Conservation (phyloP, 1,139 yeast species). For the Kurtzmaniella quercitrusa region DNA sequence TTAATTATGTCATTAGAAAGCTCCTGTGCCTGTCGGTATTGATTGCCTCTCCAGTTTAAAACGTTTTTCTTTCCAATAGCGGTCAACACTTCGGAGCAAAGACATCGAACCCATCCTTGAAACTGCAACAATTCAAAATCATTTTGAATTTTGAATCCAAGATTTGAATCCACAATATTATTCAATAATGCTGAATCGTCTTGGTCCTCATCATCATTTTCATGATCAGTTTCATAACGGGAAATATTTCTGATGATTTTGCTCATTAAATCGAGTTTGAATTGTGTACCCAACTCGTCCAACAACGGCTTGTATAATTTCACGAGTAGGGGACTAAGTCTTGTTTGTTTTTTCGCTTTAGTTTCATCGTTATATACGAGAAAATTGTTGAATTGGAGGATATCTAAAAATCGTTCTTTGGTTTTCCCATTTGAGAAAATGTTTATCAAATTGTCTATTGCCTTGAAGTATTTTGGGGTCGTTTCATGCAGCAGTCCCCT, state of each 20-base stretch:
- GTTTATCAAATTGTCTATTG: conserved; percentile 20
- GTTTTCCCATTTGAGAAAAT: conserved; percentile 7
- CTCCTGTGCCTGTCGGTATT: neutral
- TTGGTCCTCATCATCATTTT: neutral
- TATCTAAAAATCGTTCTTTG: conserved; percentile 10
- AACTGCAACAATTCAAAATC: conserved; percentile 11
- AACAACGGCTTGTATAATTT: conserved; percentile 32
- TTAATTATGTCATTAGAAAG: neutral
- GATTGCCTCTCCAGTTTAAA: neutral
- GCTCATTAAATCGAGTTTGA: conserved; percentile 14
- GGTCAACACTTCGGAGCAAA: conserved; percentile 8
- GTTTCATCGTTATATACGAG: conserved; percentile 21
- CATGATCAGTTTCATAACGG: neutral
- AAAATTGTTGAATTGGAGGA: conserved; percentile 22
- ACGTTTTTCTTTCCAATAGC: conserved; percentile 1
- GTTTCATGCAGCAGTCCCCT: conserved; percentile 34
- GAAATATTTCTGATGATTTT: conserved; percentile 3
- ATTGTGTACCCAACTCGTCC: conserved; percentile 24
- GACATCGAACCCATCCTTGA: conserved; percentile 12
- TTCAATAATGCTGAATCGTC: conserved; percentile 6
- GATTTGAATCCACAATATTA: conserved; percentile 3
- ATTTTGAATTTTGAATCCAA: conserved; percentile 8
- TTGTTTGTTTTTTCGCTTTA: conserved; percentile 15
- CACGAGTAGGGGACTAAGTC: conserved; percentile 25
- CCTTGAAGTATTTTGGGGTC: conserved; percentile 39